phyloP scores from a whole-genome alignment of 306 rosid genomes.

The Pterocarpus macrocarpus region DNA sequence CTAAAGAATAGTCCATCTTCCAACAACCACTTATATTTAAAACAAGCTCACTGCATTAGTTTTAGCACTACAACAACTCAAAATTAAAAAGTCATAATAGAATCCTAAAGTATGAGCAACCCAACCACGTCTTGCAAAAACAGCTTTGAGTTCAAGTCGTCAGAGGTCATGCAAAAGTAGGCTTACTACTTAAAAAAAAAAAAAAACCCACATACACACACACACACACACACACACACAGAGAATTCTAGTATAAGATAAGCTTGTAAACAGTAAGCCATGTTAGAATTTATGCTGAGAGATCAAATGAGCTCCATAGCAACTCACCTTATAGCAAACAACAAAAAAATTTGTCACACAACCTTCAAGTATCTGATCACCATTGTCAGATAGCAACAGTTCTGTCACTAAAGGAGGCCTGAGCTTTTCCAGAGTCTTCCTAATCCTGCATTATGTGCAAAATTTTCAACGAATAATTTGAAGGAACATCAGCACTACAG shows the following conservation, averaged over 20 bases:
- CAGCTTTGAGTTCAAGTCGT: constrained; percentile 34
- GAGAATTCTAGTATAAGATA: constrained; percentile 17
- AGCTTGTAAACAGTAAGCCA: constrained; percentile 2
- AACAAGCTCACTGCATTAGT: constrained; percentile 30
- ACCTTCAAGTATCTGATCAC: constrained; percentile 88
- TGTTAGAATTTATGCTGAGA: constrained; percentile 6
- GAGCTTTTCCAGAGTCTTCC: constrained; percentile 79
- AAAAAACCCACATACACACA: background rate
- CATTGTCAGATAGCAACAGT: constrained; percentile 81
- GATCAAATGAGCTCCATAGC: background rate
- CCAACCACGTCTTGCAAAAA: constrained; percentile 1
- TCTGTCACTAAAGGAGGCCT: constrained; percentile 90
- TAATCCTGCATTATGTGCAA: constrained; percentile 61
- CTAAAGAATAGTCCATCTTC: background rate
- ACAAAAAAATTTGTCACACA: constrained; percentile 82
- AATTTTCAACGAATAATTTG: constrained; percentile 19
- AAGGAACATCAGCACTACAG: constrained; percentile 25
- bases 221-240: background rate
- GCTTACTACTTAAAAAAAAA: background rate
- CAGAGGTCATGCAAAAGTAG: constrained; percentile 29
- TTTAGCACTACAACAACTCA: constrained; percentile 36
- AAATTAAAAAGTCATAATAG: constrained; percentile 11
- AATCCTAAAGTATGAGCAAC: constrained; percentile 11
- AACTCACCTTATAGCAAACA: constrained; percentile 76
- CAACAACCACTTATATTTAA: background rate